Percentiles rank a stretch among this genome's conserved stretches.
phyloP scores from a whole-genome alignment of 2,329 filamentous ascomycete genomes.

The Alternaria brassicae region DNA sequence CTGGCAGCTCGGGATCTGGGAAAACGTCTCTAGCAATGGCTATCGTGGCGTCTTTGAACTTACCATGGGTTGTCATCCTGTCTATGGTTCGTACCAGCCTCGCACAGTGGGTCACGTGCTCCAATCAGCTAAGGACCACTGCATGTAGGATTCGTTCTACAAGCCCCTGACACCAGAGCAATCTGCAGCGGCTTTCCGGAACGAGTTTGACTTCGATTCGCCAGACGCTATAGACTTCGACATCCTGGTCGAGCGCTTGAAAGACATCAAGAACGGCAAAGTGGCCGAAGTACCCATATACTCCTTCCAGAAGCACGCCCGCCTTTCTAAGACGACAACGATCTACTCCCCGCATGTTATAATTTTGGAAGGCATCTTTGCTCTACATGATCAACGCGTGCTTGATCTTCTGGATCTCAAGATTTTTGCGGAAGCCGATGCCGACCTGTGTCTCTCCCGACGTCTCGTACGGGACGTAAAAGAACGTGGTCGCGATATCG shows the following conservation, averaged over 20 bases:
- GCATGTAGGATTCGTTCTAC: slow-evolving; percentile 88
- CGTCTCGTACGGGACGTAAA: slow-evolving; percentile 79
- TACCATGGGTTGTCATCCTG: slow-evolving; percentile 97
- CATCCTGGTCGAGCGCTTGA: slow-evolving; percentile 76
- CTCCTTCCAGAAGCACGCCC: slow-evolving; percentile 90
- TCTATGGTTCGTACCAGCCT: slow-evolving; percentile 73
- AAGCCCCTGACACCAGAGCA: slow-evolving; percentile 83
- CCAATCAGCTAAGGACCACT: slow-evolving; percentile 18
- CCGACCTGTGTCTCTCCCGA: slow-evolving; percentile 84
- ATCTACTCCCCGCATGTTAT: slow-evolving; percentile 97
- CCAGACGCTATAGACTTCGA: slow-evolving; percentile 97
- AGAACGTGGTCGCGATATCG: slow-evolving; percentile 87
- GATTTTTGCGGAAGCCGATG: slow-evolving; percentile 96
- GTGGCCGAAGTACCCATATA: slow-evolving; percentile 92
- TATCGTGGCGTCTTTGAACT: slow-evolving; percentile 85
- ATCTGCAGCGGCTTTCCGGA: slow-evolving; percentile 80
- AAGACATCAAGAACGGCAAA: slow-evolving; percentile 87
- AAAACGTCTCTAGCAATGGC: slow-evolving; percentile 94
- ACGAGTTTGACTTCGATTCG: slow-evolving; percentile 96
- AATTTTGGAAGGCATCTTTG: slow-evolving; percentile 95
- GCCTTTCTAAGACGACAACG: slow-evolving; percentile 78
- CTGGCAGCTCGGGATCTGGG: slow-evolving; percentile 91
- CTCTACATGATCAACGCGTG: slow-evolving; percentile 85
- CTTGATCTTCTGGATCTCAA: slow-evolving; percentile 90
- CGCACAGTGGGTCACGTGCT: slow-evolving; percentile 33